A percentile compares a stretch with the other conserved stretches of the same genome.
Evolutionary conservation across 139 green algal genomes (phyloP).

Genomic region (Desmodesmus armatus): DNA sequence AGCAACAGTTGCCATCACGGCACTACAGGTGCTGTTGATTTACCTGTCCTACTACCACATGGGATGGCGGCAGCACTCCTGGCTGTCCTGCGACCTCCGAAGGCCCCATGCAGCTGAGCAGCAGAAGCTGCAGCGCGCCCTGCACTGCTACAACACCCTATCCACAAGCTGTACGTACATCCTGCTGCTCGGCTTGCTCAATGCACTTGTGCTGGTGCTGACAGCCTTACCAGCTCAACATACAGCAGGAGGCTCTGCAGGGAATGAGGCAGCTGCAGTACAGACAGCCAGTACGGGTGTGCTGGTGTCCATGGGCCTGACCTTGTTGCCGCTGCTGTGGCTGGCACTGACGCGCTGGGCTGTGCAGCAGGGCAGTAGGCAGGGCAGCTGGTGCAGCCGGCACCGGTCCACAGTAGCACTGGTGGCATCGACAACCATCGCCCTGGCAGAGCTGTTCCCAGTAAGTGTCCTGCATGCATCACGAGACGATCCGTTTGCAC

Average conservation of each 20-base stretch:
- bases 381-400: too few relatives aligned
- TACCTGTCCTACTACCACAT: constrained; percentile 29
- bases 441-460: not conserved
- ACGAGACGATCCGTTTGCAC: not conserved
- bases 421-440: not conserved
- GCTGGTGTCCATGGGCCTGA: not conserved
- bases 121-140: not conserved
- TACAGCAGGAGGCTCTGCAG: not conserved
- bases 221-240: not conserved
- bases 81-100: constrained; percentile 26
- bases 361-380: not conserved
- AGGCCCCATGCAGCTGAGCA: constrained; percentile 28
- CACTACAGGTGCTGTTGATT: not conserved
- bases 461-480: not conserved
- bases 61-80: constrained; percentile 28
- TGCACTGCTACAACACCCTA: constrained; percentile 1
- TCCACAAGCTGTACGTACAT: not conserved
- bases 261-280: not conserved
- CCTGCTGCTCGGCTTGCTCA: too few relatives aligned
- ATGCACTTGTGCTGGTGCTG: not conserved
- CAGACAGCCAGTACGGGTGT: not conserved
- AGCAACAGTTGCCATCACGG: not conserved
- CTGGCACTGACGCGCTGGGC: constrained; percentile 3
- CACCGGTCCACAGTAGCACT: constrained; percentile 2
- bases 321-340: constrained; percentile 9